Percentiles rank a stretch among this genome's conserved stretches.
These are phyloP conservation scores for Penicillium hordei DNA, from an alignment of 2,329 filamentous ascomycete genomes.

Conservation along the genomic window DNA sequence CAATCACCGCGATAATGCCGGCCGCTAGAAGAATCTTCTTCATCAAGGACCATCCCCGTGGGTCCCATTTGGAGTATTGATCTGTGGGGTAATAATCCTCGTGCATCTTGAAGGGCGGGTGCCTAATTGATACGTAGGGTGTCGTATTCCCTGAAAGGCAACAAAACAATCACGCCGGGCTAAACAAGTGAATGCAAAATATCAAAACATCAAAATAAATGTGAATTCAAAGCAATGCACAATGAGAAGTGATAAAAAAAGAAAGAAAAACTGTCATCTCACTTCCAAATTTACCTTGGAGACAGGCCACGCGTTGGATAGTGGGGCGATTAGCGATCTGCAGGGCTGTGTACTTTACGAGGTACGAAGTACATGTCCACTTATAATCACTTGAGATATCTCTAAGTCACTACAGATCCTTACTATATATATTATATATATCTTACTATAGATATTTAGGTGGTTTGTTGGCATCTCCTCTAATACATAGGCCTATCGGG, in stretches of 20 bases:
- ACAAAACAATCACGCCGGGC: neutral
- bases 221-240: neutral
- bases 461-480: no score
- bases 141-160: neutral
- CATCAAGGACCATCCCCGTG: constrained; percentile 9
- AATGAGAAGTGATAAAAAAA: neutral
- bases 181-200: neutral
- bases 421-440: no score
- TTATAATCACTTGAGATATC: neutral
- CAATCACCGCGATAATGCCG: constrained; percentile 32
- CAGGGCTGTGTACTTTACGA: no score
- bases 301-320: constrained; percentile 12
- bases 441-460: no score
- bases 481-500: no score
- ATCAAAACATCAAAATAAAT: no score
- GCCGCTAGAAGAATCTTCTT: constrained; percentile 5
- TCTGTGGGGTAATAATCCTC: neutral
- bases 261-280: neutral
- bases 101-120: neutral
- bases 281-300: neutral
- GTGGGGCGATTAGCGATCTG: constrained; percentile 7
- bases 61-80: constrained; percentile 10
- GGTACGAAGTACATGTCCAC: neutral
- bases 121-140: neutral
- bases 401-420: no score